A percentile compares a stretch with the other conserved stretches of the same genome.
Evolutionary conservation across 2,329 filamentous ascomycete genomes (phyloP).

Genomic region (Ophiocordyceps camponoti-rufipedis): DNA sequence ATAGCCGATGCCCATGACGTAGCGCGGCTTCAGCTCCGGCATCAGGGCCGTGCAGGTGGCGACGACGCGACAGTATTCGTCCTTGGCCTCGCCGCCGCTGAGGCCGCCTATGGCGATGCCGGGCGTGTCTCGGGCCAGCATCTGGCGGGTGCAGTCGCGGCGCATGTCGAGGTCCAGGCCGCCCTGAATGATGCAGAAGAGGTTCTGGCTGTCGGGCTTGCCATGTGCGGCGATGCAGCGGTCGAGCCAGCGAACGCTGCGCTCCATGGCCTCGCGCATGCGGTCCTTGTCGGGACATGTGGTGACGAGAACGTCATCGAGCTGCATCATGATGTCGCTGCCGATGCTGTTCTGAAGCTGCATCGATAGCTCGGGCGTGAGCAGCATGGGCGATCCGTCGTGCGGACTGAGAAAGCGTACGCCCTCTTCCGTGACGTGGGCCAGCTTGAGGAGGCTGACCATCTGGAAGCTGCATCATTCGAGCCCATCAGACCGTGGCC

Average conservation of each 20-base stretch:
- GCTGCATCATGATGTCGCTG: slow-evolving; percentile 98
- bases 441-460: slow-evolving; percentile 88
- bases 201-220: slow-evolving; percentile 66
- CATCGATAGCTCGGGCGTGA: slow-evolving; percentile 95
- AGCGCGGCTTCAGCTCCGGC: slow-evolving; percentile 84
- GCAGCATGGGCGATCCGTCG: slow-evolving; percentile 85
- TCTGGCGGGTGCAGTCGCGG: slow-evolving; percentile 63
- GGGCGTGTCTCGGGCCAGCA: slow-evolving; percentile 81
- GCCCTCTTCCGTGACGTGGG: slow-evolving; percentile 86
- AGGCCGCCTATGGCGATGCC: slow-evolving; percentile 93
- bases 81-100: slow-evolving; percentile 87
- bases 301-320: slow-evolving; percentile 93
- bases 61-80: slow-evolving; percentile 81
- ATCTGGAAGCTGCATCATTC: slow-evolving; percentile 65
- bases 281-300: slow-evolving; percentile 77
- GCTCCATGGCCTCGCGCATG: slow-evolving; percentile 89
- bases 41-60: slow-evolving; percentile 68
- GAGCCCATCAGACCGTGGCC: background rate
- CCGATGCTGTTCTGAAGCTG: slow-evolving; percentile 91
- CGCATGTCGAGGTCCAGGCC: slow-evolving; percentile 80
- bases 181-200: slow-evolving; percentile 98
- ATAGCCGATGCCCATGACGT: slow-evolving; percentile 98
- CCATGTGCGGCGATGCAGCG: slow-evolving; percentile 82
- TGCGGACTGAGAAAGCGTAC: slow-evolving; percentile 94
- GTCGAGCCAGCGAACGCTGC: slow-evolving; percentile 89